phyloP scores from a whole-genome alignment of 805 yeast genomes.

The Metschnikowia dekortorum region DNA sequence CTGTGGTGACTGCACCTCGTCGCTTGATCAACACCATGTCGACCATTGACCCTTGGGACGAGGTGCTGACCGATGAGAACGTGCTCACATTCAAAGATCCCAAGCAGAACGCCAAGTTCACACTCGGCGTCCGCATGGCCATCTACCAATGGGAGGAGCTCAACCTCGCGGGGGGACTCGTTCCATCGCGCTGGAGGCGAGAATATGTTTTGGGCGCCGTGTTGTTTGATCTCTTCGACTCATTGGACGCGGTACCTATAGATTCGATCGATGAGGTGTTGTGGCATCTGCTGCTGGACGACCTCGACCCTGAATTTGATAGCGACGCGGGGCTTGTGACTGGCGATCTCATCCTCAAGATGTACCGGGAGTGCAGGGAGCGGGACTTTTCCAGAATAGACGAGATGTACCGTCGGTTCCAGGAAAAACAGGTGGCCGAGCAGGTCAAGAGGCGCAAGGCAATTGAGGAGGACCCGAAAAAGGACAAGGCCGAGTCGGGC shows the following conservation, averaged over 20 bases:
- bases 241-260: conserved; percentile 62
- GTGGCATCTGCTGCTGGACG: conserved; percentile 89
- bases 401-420: conserved; percentile 55
- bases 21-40: conserved; percentile 17
- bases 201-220: conserved; percentile 90
- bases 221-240: conserved; percentile 61
- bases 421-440: conserved; percentile 42
- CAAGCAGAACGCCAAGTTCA: conserved; percentile 79
- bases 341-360: conserved; percentile 59
- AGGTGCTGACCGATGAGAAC: conserved; percentile 46
- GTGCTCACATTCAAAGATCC: conserved; percentile 48
- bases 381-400: conserved; percentile 55
- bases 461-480: conserved; percentile 55
- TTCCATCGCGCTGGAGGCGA: conserved; percentile 82
- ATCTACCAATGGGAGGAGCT: conserved; percentile 86
- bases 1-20: not conserved
- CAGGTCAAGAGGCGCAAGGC: conserved; percentile 34
- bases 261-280: conserved; percentile 80
- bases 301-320: conserved; percentile 83
- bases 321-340: conserved; percentile 81
- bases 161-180: conserved; percentile 96
- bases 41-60: conserved; percentile 44
- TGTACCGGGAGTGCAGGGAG: conserved; percentile 60
- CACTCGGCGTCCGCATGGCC: conserved; percentile 88
- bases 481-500: conserved; percentile 42